These are phyloP conservation scores for Colletotrichum spinosum DNA, from an alignment of 2,329 filamentous ascomycete species.

Conservation along the genomic window DNA sequence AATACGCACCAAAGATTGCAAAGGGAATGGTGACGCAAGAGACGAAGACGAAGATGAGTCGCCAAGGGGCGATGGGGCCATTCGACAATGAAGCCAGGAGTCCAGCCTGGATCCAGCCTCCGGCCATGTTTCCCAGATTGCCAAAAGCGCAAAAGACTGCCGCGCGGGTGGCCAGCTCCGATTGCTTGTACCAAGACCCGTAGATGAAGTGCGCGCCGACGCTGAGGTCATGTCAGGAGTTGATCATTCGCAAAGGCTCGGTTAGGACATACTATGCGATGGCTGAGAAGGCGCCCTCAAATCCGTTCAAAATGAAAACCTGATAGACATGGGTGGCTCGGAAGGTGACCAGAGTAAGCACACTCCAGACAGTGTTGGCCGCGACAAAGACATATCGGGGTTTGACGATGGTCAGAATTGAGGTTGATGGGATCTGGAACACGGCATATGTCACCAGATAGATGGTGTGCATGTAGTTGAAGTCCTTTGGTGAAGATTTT, in stretches of 20 bases:
- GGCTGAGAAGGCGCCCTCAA: conserved; percentile 57
- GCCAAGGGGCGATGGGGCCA: conserved; percentile 52
- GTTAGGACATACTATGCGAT: conserved; percentile 51
- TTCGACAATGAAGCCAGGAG: conserved; percentile 50
- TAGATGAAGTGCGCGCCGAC: conserved; percentile 56
- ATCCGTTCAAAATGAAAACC: conserved; percentile 56
- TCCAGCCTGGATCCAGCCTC: conserved; percentile 58
- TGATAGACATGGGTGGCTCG: conserved; percentile 55
- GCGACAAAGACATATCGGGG: conserved; percentile 41
- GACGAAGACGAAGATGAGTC: conserved; percentile 57
- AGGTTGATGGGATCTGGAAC: conserved; percentile 57
- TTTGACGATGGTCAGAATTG: conserved; percentile 41
- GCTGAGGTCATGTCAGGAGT: conserved; percentile 43
- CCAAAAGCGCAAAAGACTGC: conserved; percentile 56
- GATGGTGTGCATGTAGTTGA: conserved; percentile 51
- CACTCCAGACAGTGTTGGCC: conserved; percentile 56
- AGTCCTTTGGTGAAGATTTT: conserved; percentile 40
- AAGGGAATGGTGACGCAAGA: conserved; percentile 55
- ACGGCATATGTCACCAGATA: conserved; percentile 55
- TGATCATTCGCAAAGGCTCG: background rate
- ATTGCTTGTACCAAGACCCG: conserved; percentile 57
- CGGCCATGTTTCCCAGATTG: conserved; percentile 56
- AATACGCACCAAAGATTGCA: conserved; percentile 50
- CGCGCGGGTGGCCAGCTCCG: conserved; percentile 54
- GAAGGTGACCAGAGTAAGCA: conserved; percentile 56